These are phyloP conservation scores for Aspergillus carbonarius DNA, from an alignment of 2,329 filamentous ascomycete species.

Conservation along the genomic window DNA sequence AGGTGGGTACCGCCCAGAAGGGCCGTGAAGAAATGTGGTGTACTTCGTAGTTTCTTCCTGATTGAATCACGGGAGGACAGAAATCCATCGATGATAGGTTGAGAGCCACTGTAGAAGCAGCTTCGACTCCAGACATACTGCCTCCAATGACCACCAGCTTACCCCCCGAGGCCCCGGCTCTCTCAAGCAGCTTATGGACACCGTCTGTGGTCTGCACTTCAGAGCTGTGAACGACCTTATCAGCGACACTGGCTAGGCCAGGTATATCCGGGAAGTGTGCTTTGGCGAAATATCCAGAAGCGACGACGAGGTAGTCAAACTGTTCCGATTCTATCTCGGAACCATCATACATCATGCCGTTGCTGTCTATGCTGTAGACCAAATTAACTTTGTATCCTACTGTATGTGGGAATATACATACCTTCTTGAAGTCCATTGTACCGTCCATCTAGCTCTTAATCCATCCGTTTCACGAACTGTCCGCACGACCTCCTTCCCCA, in stretches of 20 bases:
- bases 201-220: slow-evolving; percentile 57
- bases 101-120: slow-evolving; percentile 68
- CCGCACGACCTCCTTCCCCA: slow-evolving; percentile 47
- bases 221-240: slow-evolving; percentile 68
- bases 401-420: slow-evolving; percentile 3
- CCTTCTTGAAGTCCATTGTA: slow-evolving; percentile 11
- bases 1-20: slow-evolving; percentile 67
- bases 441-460: slow-evolving; percentile 38
- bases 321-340: slow-evolving; percentile 21
- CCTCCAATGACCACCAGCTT: slow-evolving; percentile 75
- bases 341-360: background rate
- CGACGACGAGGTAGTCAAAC: slow-evolving; percentile 72
- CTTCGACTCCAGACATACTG: slow-evolving; percentile 80
- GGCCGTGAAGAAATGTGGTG: slow-evolving; percentile 70
- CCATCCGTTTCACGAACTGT: slow-evolving; percentile 28
- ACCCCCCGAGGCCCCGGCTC: slow-evolving; percentile 37
- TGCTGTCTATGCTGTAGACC: background rate
- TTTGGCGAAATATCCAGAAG: slow-evolving; percentile 73
- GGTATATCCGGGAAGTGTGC: slow-evolving; percentile 53
- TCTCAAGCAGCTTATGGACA: slow-evolving; percentile 9
- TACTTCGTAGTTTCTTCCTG: slow-evolving; percentile 43
- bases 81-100: slow-evolving; percentile 66
- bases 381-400: background rate
- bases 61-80: slow-evolving; percentile 48
- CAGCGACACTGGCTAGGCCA: slow-evolving; percentile 29